Base-by-base conservation (phyloP, 2,329 filamentous ascomycete genomes). In the Byssothecium circinans region DNA sequence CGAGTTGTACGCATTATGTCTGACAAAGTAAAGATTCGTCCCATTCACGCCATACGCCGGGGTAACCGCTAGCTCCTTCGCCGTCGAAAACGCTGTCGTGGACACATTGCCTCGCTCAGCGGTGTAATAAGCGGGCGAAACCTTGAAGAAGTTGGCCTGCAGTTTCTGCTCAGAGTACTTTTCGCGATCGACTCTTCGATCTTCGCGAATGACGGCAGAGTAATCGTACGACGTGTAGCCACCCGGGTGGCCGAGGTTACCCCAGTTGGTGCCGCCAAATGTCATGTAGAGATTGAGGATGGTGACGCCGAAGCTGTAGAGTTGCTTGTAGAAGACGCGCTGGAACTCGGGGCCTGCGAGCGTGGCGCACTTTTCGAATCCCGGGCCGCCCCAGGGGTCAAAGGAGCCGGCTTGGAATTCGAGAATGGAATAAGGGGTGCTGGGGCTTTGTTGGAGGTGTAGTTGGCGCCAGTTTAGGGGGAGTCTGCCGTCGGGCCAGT, bases 241-340 rank as follows among this genome's bases (percentile, higher is more conserved):
- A 33, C 83, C 84, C 8, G 85, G 78, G 55, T 89, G 82, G 0
- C 88, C 64, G 0, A 69, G 52, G 18, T 70, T 91, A 0, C 88
- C 88, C 89, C 88, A 92, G 64, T 92, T 94, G 0, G 88, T 91
- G 5, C 88, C 89, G 12, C 89, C 89, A 55, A 80, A 88, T 1
- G 80, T 84, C 88, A 91, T 91, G 66, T 91, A 91, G 1, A 89
- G 62, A 56, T 85, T 91, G 47, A 90, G 74, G 7, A 92, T 81
- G 0, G 81, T 83, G 2, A 85, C 79, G 0, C 83, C 85, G 14
- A 85, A 81, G 30, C 82, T 82, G 43, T 85, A 81, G 42, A 84
- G 77, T 56, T 90, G 89, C 76, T 91, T 92, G 69, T 90, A 88
- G 62, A 91, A 89, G 0, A 94, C 84, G 14, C 88, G 76, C 51